Evolutionary conservation across 1,139 yeast species (phyloP), one percentile per base, ranked within the genome.

Genomic region (Yamadazyma sp.): DNA sequence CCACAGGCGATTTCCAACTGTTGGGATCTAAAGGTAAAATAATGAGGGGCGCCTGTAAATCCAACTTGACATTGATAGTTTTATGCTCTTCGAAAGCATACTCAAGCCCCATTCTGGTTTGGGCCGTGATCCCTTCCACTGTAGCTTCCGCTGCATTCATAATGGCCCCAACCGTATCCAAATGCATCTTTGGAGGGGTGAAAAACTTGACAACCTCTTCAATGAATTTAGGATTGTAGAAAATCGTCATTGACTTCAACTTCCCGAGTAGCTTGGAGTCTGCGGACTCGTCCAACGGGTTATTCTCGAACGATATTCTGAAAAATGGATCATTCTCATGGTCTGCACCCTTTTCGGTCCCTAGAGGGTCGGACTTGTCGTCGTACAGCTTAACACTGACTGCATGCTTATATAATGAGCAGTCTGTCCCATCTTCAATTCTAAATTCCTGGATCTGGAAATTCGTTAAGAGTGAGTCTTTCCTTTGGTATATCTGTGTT

Each of bases 81-180:
- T 91, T 89, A 62, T 92, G 98, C 53, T 92, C 96, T 46, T 89
- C 95, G 47, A 94, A 70, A 0, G 96, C 95, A 51, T 94, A 89
- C 58, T 91, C 96, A 26, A 94, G 73, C 0, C 98, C 98, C 46
- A 94, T 77, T 54, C 98, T 73, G 0, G 98, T 92, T 58, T 89
- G 96, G 22, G 84, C 74, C 0, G 96, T 82, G 47, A 94, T 69
- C 2, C 95, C 97, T 57, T 89, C 96, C 43, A 94, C 86, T 0
- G 97, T 89, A 0, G 92, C 89, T 48, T 91, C 96, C 0, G 99
- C 98, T 0, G 96, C 98, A 59, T 82, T 86, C 81, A 94, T 81
- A 22, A 94, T 80, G 5, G 95, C 95, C 23, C 92, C 95, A 29
- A 94, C 80, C 0, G 98, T 89, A 54, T 89, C 96, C 43, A 84